A percentile compares a stretch with the other conserved stretches of the same genome.
phyloP scores from a whole-genome alignment of 495 filamentous ascomycete genomes.

The Podospora pseudocomata region DNA sequence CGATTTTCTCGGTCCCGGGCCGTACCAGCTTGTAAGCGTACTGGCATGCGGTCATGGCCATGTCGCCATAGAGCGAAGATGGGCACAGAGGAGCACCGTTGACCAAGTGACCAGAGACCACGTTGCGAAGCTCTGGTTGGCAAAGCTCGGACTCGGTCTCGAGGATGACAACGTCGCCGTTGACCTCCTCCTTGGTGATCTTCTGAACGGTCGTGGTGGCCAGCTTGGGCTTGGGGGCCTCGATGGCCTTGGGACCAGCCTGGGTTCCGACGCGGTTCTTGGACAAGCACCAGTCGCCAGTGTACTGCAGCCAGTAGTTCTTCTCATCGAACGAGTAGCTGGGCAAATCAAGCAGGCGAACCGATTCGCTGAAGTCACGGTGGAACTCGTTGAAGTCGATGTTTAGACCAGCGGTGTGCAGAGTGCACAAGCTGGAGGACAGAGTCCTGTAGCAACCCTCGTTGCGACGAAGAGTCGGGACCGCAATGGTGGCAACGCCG shows the following conservation, averaged over 20 bases:
- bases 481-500: constrained; percentile 50
- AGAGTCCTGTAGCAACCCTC: constrained; percentile 65
- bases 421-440: constrained; percentile 52
- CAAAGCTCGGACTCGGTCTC: constrained; percentile 65
- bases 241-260: constrained; percentile 44
- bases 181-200: constrained; percentile 54
- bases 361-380: constrained; percentile 59
- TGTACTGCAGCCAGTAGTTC: constrained; percentile 80
- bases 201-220: constrained; percentile 50
- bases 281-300: constrained; percentile 63
- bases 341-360: constrained; percentile 64
- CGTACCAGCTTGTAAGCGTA: constrained; percentile 60
- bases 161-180: constrained; percentile 52
- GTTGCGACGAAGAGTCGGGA: constrained; percentile 52
- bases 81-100: constrained; percentile 56
- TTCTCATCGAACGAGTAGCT: constrained; percentile 75
- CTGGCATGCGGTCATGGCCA: constrained; percentile 68
- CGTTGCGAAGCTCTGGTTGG: constrained; percentile 55
- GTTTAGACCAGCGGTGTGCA: constrained; percentile 63
- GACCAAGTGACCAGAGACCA: constrained; percentile 68
- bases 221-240: constrained; percentile 47
- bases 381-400: constrained; percentile 79
- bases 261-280: constrained; percentile 64
- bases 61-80: constrained; percentile 69
- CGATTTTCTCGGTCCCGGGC: constrained; percentile 50